A percentile compares a stretch with the other conserved stretches of the same genome.
These are phyloP conservation scores for Fusarium pseudocircinatum DNA, from an alignment of 2,329 filamentous ascomycete species.

Conservation along the genomic window DNA sequence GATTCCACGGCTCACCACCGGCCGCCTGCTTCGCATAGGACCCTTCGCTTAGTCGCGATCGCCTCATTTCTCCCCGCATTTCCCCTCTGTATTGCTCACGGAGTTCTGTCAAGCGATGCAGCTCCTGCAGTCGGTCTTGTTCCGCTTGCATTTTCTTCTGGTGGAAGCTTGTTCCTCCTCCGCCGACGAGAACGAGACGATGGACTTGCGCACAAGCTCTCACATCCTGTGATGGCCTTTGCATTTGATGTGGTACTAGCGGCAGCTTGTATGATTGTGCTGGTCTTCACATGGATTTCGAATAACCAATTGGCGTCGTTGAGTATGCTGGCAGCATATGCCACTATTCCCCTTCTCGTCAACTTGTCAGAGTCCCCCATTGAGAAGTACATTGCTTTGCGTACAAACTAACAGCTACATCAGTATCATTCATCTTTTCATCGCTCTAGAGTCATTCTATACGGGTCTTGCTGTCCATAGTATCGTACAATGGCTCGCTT, in stretches of 20 bases:
- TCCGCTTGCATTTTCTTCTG: slow-evolving; percentile 51
- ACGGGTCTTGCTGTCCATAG: slow-evolving; percentile 53
- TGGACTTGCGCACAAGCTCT: slow-evolving; percentile 3
- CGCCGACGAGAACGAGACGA: slow-evolving; percentile 13
- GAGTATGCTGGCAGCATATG: slow-evolving; percentile 55
- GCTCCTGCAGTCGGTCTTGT: slow-evolving; percentile 53
- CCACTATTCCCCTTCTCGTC: slow-evolving; percentile 53
- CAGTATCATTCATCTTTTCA: slow-evolving; percentile 51
- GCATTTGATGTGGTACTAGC: slow-evolving; percentile 50
- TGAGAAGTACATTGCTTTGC: too few species aligned
- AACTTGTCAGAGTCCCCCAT: slow-evolving; percentile 50
- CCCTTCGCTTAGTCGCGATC: slow-evolving; percentile 49
- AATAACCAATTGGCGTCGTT: slow-evolving; percentile 43
- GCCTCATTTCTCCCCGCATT: slow-evolving; percentile 53
- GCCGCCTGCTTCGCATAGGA: slow-evolving; percentile 27
- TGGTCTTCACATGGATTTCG: slow-evolving; percentile 54
- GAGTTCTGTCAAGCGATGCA: slow-evolving; percentile 46
- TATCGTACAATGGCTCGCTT: slow-evolving; percentile 52
- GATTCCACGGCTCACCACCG: slow-evolving; percentile 19
- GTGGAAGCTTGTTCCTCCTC: slow-evolving; percentile 39
- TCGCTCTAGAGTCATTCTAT: slow-evolving; percentile 51
- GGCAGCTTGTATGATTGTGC: slow-evolving; percentile 49
- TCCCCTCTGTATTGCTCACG: slow-evolving; percentile 52
- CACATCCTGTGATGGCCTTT: slow-evolving; percentile 51
- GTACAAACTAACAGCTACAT: background rate